These are phyloP conservation scores for Apophysomyces trapeziformis DNA, from an alignment of 371 early-diverging fungal species.

Conservation along the genomic window DNA sequence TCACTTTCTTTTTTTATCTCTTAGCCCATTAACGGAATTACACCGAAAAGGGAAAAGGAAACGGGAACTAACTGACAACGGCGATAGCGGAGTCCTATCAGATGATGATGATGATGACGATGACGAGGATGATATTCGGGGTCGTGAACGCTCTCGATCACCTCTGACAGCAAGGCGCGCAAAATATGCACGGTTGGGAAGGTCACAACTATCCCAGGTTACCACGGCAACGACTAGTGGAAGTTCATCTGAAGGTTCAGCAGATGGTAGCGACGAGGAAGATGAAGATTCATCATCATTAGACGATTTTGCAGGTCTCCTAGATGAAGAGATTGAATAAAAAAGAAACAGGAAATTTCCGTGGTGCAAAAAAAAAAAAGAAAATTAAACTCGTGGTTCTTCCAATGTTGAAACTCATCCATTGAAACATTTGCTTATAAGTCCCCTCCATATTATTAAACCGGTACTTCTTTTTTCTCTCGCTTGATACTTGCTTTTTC, in stretches of 20 bases:
- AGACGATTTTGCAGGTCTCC: constrained; percentile 43
- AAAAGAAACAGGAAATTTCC: constrained; percentile 13
- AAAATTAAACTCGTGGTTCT: background rate
- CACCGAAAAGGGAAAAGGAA: constrained; percentile 29
- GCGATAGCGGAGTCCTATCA: constrained; percentile 28
- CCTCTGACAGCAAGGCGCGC: constrained; percentile 23
- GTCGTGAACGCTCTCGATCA: constrained; percentile 11
- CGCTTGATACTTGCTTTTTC: constrained; percentile 2
- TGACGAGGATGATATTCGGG: background rate
- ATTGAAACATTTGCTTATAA: constrained; percentile 1
- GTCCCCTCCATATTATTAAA: background rate
- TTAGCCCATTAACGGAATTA: constrained; percentile 22
- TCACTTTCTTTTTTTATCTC: background rate
- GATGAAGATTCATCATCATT: constrained; percentile 29
- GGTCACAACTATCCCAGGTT: constrained; percentile 42
- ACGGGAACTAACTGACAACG: constrained; percentile 21
- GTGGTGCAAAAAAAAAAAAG: constrained; percentile 16
- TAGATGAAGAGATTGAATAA: constrained; percentile 43
- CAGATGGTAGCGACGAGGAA: constrained; percentile 23
- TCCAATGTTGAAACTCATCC: constrained; percentile 7
- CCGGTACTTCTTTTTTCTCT: background rate
- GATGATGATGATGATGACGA: constrained; percentile 39
- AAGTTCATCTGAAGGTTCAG: constrained; percentile 11
- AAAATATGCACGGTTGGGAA: constrained; percentile 25
- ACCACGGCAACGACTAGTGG: constrained; percentile 23